phyloP scores from a whole-genome alignment of 129 eudicot genomes.

The Logfia minima region DNA sequence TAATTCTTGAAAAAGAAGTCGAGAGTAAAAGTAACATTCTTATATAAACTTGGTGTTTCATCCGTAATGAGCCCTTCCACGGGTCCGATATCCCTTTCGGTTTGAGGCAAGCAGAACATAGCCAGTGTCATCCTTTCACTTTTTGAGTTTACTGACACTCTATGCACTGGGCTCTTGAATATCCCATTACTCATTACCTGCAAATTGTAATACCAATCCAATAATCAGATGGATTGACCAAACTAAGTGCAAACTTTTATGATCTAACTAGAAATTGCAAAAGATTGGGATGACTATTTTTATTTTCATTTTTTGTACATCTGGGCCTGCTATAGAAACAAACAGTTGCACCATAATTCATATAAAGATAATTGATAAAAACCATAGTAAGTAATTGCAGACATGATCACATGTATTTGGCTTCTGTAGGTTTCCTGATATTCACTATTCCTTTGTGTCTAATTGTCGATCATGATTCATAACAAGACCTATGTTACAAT shows the following conservation, averaged over 20 bases:
- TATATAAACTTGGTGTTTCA: slow-evolving; percentile 43
- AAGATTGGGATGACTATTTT: no score
- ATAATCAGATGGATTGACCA: not conserved
- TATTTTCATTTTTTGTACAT: not conserved
- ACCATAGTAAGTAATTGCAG: not conserved
- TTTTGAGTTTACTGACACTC: slow-evolving; percentile 44
- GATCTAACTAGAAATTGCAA: not conserved
- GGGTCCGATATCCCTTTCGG: slow-evolving; percentile 50
- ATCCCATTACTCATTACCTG: slow-evolving; percentile 73
- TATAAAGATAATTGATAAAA: no score
- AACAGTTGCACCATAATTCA: not conserved
- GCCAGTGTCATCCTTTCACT: slow-evolving; percentile 51
- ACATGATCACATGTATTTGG: no score
- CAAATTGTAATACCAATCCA: not conserved
- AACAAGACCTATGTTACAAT: not conserved
- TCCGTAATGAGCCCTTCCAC: slow-evolving; percentile 40
- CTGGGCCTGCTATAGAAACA: not conserved
- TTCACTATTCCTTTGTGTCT: no score
- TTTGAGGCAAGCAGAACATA: slow-evolving; percentile 47
- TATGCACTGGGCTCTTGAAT: slow-evolving; percentile 63
- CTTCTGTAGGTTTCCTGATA: no score
- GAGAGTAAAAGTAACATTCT: slow-evolving; percentile 34
- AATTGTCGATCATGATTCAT: no score
- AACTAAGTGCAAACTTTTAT: not conserved
- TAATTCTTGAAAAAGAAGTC: slow-evolving; percentile 37